Percentiles rank a stretch among this genome's conserved stretches.
Evolutionary conservation across 2,329 filamentous ascomycete species (phyloP).

Genomic region (Pleomassaria siparia): DNA sequence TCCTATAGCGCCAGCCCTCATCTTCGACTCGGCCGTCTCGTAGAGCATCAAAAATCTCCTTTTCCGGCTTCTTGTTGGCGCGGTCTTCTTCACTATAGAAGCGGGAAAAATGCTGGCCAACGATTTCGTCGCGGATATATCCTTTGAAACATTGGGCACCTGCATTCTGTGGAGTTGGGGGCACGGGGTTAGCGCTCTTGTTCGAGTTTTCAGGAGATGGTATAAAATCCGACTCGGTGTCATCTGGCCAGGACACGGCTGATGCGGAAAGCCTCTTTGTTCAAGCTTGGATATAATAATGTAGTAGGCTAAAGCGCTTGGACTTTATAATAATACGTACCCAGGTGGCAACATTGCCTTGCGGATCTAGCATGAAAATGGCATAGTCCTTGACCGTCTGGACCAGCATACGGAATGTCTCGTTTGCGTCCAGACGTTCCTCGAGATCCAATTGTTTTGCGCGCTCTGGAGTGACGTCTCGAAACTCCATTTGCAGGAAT

Average conservation of each 20-base stretch:
- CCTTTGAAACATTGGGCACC: constrained; percentile 60
- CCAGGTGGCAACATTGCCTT: constrained; percentile 60
- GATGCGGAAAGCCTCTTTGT: too few species aligned
- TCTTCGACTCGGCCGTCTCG: constrained; percentile 60
- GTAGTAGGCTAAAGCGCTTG: too few species aligned
- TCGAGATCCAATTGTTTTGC: constrained; percentile 43
- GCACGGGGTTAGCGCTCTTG: too few species aligned
- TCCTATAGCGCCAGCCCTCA: constrained; percentile 61
- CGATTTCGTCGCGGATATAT: constrained; percentile 56
- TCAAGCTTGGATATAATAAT: too few species aligned
- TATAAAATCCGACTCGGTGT: too few species aligned
- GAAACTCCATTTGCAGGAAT: constrained; percentile 47
- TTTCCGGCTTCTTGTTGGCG: constrained; percentile 51
- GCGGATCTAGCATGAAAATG: constrained; percentile 62
- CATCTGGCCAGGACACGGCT: too few species aligned
- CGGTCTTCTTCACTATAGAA: constrained; percentile 59
- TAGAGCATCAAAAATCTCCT: constrained; percentile 55
- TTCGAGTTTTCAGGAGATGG: too few species aligned
- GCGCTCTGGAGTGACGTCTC: constrained; percentile 40
- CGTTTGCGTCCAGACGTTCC: constrained; percentile 49
- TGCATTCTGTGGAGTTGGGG: too few species aligned
- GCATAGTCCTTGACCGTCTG: constrained; percentile 64
- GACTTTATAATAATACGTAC: too few species aligned
- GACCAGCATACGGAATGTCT: constrained; percentile 62
- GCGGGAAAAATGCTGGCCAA: constrained; percentile 60